Evolutionary conservation across 2,329 filamentous ascomycete genomes (phyloP).

Genomic region (Fusarium graminum): DNA sequence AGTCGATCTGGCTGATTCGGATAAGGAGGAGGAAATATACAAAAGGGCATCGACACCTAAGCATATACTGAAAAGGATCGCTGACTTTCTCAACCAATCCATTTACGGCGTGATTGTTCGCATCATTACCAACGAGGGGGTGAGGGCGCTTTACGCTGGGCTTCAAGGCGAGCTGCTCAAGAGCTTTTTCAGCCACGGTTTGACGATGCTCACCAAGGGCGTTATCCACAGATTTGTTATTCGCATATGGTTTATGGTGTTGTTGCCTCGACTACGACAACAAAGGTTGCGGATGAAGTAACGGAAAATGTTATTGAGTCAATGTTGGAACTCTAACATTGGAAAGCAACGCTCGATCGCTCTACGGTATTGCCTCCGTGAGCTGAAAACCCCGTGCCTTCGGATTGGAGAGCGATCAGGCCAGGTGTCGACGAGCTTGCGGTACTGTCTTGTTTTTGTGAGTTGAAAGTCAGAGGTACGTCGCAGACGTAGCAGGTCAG

Average conservation of each 20-base stretch:
- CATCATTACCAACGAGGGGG: conserved; percentile 73
- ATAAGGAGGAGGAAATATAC: conserved; percentile 22
- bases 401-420: conserved; percentile 82
- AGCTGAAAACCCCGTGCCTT: conserved; percentile 93
- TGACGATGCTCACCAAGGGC: conserved; percentile 90
- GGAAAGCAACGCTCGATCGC: conserved; percentile 83
- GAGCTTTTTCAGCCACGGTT: conserved; percentile 86
- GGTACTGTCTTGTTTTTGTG: conserved; percentile 56
- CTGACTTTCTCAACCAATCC: conserved; percentile 56
- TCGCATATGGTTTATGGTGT: conserved; percentile 73
- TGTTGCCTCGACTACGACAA: conserved; percentile 48
- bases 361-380: conserved; percentile 86
- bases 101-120: conserved; percentile 74
- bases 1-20: conserved; percentile 9
- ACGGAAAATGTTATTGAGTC: conserved; percentile 11
- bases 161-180: conserved; percentile 82
- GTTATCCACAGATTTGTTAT: conserved; percentile 79
- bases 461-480: conserved; percentile 72
- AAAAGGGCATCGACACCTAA: conserved; percentile 2
- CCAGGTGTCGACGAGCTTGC: conserved; percentile 76
- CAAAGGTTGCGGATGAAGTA: conserved; percentile 39
- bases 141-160: conserved; percentile 79
- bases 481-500: conserved; percentile 87
- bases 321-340: conserved; percentile 69
- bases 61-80: conserved; percentile 29